Evolutionary conservation across 257 asterid genomes (phyloP).

Genomic region (Nemophila menziesii): DNA sequence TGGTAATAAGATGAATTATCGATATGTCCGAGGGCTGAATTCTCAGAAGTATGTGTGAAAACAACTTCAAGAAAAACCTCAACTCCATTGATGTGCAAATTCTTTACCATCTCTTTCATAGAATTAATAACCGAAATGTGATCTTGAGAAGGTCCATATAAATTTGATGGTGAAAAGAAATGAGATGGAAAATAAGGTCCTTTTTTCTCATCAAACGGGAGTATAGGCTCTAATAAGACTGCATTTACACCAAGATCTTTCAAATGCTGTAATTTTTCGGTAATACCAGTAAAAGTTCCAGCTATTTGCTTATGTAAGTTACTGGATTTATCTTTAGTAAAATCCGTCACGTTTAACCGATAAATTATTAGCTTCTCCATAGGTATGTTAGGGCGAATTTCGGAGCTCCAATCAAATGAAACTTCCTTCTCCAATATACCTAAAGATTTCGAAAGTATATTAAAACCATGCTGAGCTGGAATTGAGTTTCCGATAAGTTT

Average conservation of each 20-base stretch:
- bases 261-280: constrained; percentile 60
- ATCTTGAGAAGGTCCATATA: constrained; percentile 28
- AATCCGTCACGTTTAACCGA: constrained; percentile 48
- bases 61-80: constrained; percentile 86
- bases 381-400: constrained; percentile 42
- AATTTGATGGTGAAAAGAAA: constrained; percentile 58
- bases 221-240: constrained; percentile 66
- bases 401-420: constrained; percentile 67
- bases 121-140: constrained; percentile 30
- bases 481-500: constrained; percentile 35
- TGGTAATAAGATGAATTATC: constrained; percentile 40
- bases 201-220: constrained; percentile 53
- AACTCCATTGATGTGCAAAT: constrained; percentile 52
- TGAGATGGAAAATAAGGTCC: constrained; percentile 78
- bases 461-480: constrained; percentile 22
- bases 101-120: constrained; percentile 86
- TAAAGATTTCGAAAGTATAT: constrained; percentile 24
- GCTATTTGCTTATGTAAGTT: constrained; percentile 37
- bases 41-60: constrained; percentile 59
- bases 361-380: constrained; percentile 65
- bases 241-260: constrained; percentile 84
- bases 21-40: constrained; percentile 33
- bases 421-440: constrained; percentile 49
- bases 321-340: constrained; percentile 63
- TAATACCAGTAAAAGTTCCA: constrained; percentile 61